Evolutionary conservation across 2,329 filamentous ascomycete genomes (phyloP).

Genomic region (Hirsutella minnesotensis): DNA sequence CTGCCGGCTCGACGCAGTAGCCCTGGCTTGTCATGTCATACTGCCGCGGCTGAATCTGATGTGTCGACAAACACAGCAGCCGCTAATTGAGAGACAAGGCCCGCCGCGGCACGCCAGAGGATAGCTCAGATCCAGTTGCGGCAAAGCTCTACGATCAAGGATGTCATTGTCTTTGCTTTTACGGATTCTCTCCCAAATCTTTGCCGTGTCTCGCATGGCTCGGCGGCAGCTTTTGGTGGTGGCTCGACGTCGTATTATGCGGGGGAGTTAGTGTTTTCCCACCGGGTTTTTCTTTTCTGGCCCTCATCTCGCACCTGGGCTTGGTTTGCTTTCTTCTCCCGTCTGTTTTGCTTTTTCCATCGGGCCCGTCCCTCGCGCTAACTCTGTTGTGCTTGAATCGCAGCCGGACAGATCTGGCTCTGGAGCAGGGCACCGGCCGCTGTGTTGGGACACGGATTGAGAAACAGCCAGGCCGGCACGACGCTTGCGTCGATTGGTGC

Average conservation of each 20-base stretch:
- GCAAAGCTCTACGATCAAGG: not conserved
- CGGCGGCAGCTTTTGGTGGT: not conserved
- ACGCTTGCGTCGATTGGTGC: no score
- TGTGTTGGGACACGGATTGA: no score
- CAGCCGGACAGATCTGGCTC: no score
- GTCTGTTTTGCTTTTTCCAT: no score
- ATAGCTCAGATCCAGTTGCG: not conserved
- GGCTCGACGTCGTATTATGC: not conserved
- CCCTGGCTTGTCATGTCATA: not conserved
- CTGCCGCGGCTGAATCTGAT: not conserved
- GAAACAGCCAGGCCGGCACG: no score
- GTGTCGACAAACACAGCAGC: not conserved
- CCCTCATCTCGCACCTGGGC: not conserved
- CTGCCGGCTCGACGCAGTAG: not conserved
- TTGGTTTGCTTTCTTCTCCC: not conserved
- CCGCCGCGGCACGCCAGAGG: not conserved
- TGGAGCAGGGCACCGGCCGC: no score
- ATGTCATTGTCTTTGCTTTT: not conserved
- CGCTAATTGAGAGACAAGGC: not conserved
- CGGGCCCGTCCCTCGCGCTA: no score
- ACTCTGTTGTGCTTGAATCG: no score
- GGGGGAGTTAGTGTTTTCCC: not conserved
- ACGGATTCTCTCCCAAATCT: not conserved
- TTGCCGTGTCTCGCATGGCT: not conserved
- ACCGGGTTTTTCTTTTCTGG: not conserved